Conservation (phyloP, 805 yeast species). For the Kazachstania taianensis region DNA sequence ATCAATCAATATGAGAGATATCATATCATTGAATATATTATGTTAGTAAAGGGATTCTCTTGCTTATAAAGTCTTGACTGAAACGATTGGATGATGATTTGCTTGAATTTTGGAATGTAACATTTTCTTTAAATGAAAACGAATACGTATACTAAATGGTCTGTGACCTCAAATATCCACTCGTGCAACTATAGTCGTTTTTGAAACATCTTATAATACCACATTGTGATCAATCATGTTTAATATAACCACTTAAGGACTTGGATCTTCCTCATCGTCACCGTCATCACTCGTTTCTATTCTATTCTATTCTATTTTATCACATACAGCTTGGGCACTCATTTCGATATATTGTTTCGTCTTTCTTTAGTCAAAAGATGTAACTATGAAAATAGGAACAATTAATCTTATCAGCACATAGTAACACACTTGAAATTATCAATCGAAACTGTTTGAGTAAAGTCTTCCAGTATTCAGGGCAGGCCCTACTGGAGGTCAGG, state of each 20-base stretch:
- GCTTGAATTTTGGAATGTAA: too few species aligned
- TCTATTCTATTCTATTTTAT: constrained; percentile 1
- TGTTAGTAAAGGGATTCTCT: neutral
- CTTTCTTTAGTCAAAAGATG: neutral
- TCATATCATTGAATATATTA: neutral
- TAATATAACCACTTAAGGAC: too few species aligned
- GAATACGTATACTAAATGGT: too few species aligned
- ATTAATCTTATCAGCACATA: neutral
- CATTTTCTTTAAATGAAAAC: too few species aligned
- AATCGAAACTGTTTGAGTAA: neutral
- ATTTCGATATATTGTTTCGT: constrained; percentile 19
- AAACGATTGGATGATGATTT: too few species aligned
- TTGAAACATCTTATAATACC: too few species aligned
- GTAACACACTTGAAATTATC: neutral
- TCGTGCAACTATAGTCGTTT: too few species aligned
- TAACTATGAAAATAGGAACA: neutral
- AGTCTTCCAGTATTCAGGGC: neutral
- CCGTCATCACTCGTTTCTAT: too few species aligned
- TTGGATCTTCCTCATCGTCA: too few species aligned
- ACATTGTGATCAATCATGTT: too few species aligned
- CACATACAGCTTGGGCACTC: constrained; percentile 30
- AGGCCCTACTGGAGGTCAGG: too few species aligned
- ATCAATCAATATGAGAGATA: neutral
- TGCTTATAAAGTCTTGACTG: neutral
- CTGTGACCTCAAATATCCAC: too few species aligned